Evolutionary conservation across 129 eudicot genomes (phyloP).

Genomic region (Glebionis coronaria): DNA sequence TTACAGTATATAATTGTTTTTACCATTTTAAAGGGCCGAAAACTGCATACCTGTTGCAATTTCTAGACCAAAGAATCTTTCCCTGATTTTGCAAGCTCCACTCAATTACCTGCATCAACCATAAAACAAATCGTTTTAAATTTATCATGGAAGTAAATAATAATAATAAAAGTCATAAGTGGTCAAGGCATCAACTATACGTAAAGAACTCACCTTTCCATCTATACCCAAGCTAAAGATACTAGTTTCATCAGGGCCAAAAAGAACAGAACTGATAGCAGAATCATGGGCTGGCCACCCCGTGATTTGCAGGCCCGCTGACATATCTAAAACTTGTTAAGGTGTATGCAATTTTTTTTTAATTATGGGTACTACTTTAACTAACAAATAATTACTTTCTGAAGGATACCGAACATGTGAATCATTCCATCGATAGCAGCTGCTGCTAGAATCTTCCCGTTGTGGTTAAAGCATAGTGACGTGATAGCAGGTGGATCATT

Average conservation of each 20-base stretch:
- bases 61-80: conserved; percentile 85
- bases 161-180: background rate
- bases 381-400: background rate
- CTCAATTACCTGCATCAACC: conserved; percentile 59
- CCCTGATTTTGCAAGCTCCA: conserved; percentile 99
- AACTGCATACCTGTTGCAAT: conserved; percentile 67
- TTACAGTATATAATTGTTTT: conserved; percentile 1
- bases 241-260: conserved; percentile 96
- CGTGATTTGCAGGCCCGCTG: conserved; percentile 93
- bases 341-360: conserved; percentile 25
- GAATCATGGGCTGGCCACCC: conserved; percentile 99
- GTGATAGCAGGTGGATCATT: conserved; percentile 98
- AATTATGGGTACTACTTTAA: background rate
- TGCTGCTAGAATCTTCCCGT: conserved; percentile 98
- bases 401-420: conserved; percentile 99
- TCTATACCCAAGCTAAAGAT: conserved; percentile 88
- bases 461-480: conserved; percentile 91
- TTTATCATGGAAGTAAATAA: background rate
- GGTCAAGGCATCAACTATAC: background rate
- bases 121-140: background rate
- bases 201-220: conserved; percentile 57
- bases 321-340: conserved; percentile 77
- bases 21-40: conserved; percentile 1
- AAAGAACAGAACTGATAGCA: conserved; percentile 87
- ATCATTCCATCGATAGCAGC: conserved; percentile 98